Conservation (phyloP, 2,329 filamentous ascomycete genomes). For the Corinectria fuckeliana region DNA sequence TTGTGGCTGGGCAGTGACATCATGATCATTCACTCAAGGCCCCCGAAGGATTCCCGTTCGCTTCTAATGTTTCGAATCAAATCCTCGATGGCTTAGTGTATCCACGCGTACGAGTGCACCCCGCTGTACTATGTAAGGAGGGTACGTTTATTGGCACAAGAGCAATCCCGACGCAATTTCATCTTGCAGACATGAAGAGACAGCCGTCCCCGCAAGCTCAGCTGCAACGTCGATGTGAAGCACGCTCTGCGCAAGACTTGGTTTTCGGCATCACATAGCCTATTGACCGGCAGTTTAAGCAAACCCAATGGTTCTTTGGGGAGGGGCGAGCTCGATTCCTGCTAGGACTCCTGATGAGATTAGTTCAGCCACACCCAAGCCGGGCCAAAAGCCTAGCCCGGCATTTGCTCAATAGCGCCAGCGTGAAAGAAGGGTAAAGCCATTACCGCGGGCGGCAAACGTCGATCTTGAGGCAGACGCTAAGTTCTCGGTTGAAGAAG, state of each 20-base stretch:
- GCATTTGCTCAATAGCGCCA: slow-evolving; percentile 33
- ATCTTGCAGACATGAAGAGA: not conserved
- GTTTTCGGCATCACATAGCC: not conserved
- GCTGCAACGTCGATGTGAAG: not conserved
- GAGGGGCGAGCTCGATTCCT: slow-evolving; percentile 2
- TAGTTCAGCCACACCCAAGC: not conserved
- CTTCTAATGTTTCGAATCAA: slow-evolving; percentile 24
- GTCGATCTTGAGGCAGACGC: slow-evolving; percentile 36
- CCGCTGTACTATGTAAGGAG: slow-evolving; percentile 11
- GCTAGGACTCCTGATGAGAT: not conserved
- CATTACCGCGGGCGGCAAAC: slow-evolving; percentile 38
- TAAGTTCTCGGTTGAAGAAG: slow-evolving; percentile 18
- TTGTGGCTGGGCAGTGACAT: slow-evolving; percentile 33
- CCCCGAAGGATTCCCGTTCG: slow-evolving; percentile 22
- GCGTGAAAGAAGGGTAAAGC: slow-evolving; percentile 30
- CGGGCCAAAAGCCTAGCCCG: slow-evolving; percentile 16
- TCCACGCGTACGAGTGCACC: slow-evolving; percentile 13
- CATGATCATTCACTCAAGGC: slow-evolving; percentile 26
- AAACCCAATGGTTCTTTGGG: not conserved
- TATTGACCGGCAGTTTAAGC: not conserved
- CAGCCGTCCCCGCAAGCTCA: not conserved
- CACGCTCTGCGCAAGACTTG: not conserved
- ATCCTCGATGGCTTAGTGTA: not conserved
- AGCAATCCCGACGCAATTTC: slow-evolving; percentile 2
- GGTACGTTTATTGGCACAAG: slow-evolving; percentile 5